Percentiles rank a stretch among this genome's conserved stretches.
phyloP scores from a whole-genome alignment of 139 green algal genomes.

The Chlorella sp. region DNA sequence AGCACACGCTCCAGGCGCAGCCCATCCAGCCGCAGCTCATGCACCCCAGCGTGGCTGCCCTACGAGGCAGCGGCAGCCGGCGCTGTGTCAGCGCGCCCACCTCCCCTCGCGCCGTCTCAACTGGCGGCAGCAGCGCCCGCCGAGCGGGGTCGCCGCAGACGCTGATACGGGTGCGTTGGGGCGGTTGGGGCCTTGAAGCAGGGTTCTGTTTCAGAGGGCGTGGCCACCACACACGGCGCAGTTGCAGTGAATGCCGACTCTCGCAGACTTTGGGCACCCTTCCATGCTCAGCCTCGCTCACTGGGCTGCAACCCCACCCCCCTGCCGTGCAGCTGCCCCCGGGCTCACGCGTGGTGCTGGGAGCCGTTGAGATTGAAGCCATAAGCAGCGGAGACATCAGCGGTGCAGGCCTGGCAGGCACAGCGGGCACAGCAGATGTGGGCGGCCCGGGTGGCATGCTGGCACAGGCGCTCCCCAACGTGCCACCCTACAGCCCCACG shows the following conservation, averaged over 20 bases:
- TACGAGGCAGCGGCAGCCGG: not conserved
- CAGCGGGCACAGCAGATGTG: no score
- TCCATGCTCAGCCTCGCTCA: not conserved
- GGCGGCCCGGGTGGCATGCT: not conserved
- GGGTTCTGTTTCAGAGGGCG: not conserved
- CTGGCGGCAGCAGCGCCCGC: not conserved
- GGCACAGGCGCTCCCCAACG: not conserved
- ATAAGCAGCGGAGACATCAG: not conserved
- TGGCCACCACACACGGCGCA: no score
- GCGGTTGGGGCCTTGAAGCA: not conserved
- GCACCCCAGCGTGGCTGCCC: not conserved
- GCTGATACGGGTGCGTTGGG: not conserved
- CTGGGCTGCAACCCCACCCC: no score
- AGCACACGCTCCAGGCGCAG: not conserved
- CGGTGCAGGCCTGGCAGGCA: no score
- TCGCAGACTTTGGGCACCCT: no score
- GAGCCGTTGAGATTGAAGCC: not conserved
- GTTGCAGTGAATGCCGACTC: no score
- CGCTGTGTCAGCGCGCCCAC: no score
- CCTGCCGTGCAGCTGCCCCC: constrained; percentile 6
- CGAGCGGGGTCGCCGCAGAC: not conserved
- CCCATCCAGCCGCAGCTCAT: not conserved
- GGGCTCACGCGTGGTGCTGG: not conserved
- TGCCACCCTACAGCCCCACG: no score
- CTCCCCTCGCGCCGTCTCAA: not conserved